These are phyloP conservation scores for Salix purpurea DNA, from an alignment of 345 rosid genomes.

Conservation along the genomic window DNA sequence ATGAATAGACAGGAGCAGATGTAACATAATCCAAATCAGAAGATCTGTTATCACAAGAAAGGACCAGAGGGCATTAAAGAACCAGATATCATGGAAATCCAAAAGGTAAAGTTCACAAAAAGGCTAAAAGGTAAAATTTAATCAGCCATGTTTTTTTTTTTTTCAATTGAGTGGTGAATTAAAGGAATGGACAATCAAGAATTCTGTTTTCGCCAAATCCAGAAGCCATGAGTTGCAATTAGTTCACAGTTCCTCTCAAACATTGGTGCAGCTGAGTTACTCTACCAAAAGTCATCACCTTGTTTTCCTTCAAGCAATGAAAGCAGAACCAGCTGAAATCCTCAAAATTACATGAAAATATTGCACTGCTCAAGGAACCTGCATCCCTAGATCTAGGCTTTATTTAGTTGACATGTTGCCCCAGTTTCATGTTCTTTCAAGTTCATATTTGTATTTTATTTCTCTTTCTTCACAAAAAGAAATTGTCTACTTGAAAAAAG, in stretches of 20 bases:
- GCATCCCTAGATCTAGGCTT: not conserved
- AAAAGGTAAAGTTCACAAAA: not conserved
- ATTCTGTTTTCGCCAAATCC: not conserved
- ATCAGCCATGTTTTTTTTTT: not conserved
- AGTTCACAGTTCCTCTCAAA: not conserved
- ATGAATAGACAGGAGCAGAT: not conserved
- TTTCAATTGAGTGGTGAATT: not conserved
- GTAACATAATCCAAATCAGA: not conserved
- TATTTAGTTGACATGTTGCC: not conserved
- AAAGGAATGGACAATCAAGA: not conserved
- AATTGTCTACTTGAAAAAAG: not conserved
- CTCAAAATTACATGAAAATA: not conserved
- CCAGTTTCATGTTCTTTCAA: not conserved
- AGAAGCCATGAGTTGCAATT: not conserved
- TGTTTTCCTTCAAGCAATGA: not conserved
- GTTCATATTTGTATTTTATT: not conserved
- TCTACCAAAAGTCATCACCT: not conserved
- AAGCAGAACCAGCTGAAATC: conserved; percentile 1
- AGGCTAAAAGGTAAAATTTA: not conserved
- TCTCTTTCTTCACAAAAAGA: not conserved
- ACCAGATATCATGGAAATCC: not conserved
- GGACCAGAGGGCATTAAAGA: not conserved
- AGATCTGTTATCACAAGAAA: not conserved
- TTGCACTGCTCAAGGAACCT: not conserved
- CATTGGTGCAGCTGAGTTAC: not conserved